These are phyloP conservation scores for Scorias spongiosa DNA, from an alignment of 2,329 filamentous ascomycete genomes.

Conservation along the genomic window DNA sequence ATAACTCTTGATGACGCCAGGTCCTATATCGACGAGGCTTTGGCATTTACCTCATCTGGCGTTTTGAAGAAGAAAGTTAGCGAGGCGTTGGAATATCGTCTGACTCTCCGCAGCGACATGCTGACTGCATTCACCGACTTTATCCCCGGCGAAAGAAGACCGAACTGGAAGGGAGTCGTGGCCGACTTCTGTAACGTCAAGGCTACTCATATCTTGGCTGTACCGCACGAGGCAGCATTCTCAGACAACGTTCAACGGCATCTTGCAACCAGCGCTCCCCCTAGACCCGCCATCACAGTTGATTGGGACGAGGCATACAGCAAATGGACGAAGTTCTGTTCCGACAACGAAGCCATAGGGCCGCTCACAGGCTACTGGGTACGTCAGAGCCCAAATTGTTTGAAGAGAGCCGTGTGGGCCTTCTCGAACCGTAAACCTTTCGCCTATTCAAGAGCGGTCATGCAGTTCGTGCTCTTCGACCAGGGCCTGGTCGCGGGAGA, in stretches of 20 bases:
- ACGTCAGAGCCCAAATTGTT: constrained; percentile 10
- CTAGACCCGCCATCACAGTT: constrained; percentile 71
- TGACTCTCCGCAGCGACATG: constrained; percentile 52
- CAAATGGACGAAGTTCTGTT: constrained; percentile 55
- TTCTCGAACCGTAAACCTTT: constrained; percentile 65
- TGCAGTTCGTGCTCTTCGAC: constrained; percentile 45
- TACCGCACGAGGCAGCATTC: constrained; percentile 60
- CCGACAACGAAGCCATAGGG: constrained; percentile 49
- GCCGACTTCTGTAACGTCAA: constrained; percentile 31
- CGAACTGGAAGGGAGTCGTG: constrained; percentile 17
- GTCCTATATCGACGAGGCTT: constrained; percentile 38
- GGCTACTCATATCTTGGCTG: constrained; percentile 46
- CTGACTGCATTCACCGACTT: constrained; percentile 30
- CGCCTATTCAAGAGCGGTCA: constrained; percentile 58
- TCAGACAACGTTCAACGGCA: constrained; percentile 83
- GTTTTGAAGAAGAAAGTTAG: constrained; percentile 5
- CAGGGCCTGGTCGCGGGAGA: constrained; percentile 52
- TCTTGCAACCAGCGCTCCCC: constrained; percentile 84
- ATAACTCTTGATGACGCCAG: constrained; percentile 44
- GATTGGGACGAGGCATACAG: constrained; percentile 55
- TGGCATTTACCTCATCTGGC: constrained; percentile 29
- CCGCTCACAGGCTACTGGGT: constrained; percentile 7
- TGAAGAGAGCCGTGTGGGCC: constrained; percentile 34
- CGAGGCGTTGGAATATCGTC: constrained; percentile 27
- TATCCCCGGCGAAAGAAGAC: background rate